These are phyloP conservation scores for Syncephalastrum sp. DNA, from an alignment of 371 early-diverging fungal species.

Conservation along the genomic window DNA sequence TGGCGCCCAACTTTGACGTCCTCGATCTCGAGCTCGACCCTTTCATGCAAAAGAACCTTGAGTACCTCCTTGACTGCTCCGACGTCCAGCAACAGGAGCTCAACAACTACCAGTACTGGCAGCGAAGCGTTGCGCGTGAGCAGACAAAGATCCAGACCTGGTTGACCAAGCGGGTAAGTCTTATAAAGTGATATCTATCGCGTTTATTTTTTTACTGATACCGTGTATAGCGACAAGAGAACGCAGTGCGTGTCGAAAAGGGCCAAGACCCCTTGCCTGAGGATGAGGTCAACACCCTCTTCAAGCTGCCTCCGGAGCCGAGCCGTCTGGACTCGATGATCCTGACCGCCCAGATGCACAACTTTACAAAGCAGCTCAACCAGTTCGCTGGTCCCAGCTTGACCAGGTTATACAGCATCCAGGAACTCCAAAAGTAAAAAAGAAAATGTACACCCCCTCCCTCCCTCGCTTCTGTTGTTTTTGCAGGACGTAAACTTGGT, in stretches of 20 bases:
- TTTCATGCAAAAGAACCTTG: conserved; percentile 87
- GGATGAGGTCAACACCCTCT: conserved; percentile 71
- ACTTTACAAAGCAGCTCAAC: conserved; percentile 89
- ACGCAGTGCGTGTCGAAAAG: conserved; percentile 69
- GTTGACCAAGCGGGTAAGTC: conserved; percentile 57
- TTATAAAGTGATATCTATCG: too few relatives aligned
- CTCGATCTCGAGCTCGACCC: conserved; percentile 81
- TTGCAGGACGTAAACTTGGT: too few relatives aligned
- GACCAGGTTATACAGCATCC: conserved; percentile 77
- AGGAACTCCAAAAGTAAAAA: conserved; percentile 72
- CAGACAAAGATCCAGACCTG: conserved; percentile 70
- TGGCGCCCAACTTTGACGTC: conserved; percentile 81
- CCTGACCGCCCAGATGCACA: conserved; percentile 85
- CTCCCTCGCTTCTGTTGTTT: too few relatives aligned
- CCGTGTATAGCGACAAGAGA: conserved; percentile 69
- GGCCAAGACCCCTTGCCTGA: conserved; percentile 82
- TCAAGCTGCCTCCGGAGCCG: conserved; percentile 81
- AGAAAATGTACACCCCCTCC: too few relatives aligned
- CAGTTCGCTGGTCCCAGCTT: conserved; percentile 89
- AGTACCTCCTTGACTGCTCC: conserved; percentile 82
- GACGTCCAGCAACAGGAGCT: conserved; percentile 91
- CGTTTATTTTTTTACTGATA: background rate
- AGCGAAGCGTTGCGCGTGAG: conserved; percentile 87
- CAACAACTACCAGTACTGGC: conserved; percentile 93
- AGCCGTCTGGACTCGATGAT: conserved; percentile 88